Base-by-base conservation (phyloP, 768 basidiomycete species). In the Leccinum truebloodii region DNA sequence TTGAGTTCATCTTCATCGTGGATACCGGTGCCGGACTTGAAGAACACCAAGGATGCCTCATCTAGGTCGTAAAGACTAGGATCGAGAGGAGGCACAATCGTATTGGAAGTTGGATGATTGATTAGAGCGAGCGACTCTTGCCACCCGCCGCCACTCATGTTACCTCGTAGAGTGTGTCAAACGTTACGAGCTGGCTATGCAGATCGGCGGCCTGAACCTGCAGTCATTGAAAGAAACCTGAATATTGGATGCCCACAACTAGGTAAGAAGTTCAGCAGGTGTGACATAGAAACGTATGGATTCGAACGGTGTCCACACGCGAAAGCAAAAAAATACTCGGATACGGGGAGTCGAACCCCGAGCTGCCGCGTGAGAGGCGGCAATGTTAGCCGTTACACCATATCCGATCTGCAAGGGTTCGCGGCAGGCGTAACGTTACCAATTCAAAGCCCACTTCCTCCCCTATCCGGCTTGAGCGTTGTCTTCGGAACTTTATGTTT, bases 321-420 rank as follows among this genome's bases (percentile, higher is more conserved):
- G 12, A 1, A 28, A 14, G 5, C 5, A 12, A 52, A 52, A 13
- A 34, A 34, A 60, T 28, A 28, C 28, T 28, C 28, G 28, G 28
- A 28, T 28, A 71, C 71, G 71, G 63, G 70, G 71, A 71, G 53
- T 68, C 68, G 69, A 71, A 71, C 74, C 75, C 76, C 75, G 75
- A 77, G 73, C 76, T 76, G 67, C 76, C 74, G 74, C 74, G 76
- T 82, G 83, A 82, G 76, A 84, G 82, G 83, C 83, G 81, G 82
- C 77, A 83, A 84, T 83, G 83, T 81, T 84, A 81, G 80, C 83
- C 83, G 73, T 84, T 84, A 83, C 83, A 84, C 82, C 82, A 83
- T 83, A 85, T 75, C 81, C 76, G 76, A 73, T 20, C 16, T 51
- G 50, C 28, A 6, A 7, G 3, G 7, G 4, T 1, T 3, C 3